These are phyloP conservation scores for Pneumocystis oryctolagi DNA, from an alignment of 1,139 yeast genomes.

Conservation along the genomic window DNA sequence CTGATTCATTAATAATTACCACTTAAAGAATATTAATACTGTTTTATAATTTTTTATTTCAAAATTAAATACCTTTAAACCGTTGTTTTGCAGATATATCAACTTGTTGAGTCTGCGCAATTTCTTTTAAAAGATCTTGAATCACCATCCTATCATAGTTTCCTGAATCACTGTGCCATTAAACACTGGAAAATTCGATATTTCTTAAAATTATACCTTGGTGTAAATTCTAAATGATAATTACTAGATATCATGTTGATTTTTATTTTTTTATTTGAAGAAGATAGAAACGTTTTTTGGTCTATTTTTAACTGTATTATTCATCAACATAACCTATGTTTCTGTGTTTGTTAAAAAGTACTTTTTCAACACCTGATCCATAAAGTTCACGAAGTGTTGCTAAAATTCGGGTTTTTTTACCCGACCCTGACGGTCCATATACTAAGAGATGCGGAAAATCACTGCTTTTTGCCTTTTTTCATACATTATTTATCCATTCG, in stretches of 20 bases:
- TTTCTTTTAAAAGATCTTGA: constrained; percentile 81
- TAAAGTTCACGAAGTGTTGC: constrained; percentile 66
- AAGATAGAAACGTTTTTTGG: constrained; percentile 64
- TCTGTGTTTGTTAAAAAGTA: constrained; percentile 9
- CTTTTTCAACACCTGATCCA: constrained; percentile 64
- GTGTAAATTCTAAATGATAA: constrained; percentile 86
- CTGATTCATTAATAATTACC: constrained; percentile 90
- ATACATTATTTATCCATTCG: neutral
- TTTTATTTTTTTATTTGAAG: constrained; percentile 62
- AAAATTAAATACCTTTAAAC: constrained; percentile 39
- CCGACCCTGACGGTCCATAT: constrained; percentile 95
- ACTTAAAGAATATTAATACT: constrained; percentile 25
- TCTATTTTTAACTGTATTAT: constrained; percentile 52
- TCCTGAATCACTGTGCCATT: constrained; percentile 60
- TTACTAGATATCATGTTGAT: constrained; percentile 83
- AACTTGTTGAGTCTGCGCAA: constrained; percentile 90
- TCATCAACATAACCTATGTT: neutral
- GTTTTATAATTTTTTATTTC: neutral
- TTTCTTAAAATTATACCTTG: constrained; percentile 23
- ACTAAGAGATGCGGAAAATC: constrained; percentile 87
- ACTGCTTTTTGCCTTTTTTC: constrained; percentile 41
- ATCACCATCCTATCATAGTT: constrained; percentile 87
- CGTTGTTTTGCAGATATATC: constrained; percentile 60
- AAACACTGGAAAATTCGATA: neutral
- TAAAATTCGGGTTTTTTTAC: constrained; percentile 86